Base-by-base conservation (phyloP, 805 yeast species). In the Candida andamanensis region DNA sequence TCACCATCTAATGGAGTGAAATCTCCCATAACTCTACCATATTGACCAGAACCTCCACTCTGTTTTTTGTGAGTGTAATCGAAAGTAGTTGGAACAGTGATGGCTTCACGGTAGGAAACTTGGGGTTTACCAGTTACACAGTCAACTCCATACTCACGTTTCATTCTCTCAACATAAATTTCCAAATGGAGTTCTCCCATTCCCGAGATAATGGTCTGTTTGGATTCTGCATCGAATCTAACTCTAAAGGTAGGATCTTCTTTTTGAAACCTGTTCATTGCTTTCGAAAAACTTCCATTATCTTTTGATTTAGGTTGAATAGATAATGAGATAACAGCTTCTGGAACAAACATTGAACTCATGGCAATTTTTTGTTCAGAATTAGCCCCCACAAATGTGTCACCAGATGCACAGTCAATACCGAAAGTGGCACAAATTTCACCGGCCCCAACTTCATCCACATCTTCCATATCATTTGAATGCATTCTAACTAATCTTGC, bases 1-100 rank as follows among this genome's bases (percentile, higher is more conserved):
- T 74, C 76, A 29, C 76, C 78, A 31, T 74, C 83, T 29, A 74
- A 54, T 33, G 87, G 78, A 5, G 69, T 61, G 63, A 89, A 58
- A 36, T 69, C 73, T 56, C 99, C 97, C 60, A 87, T 82, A 52
- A 90, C 96, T 67, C 89, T 80, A 62, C 95, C 98, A 56, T 79
- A 92, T 71, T 92, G 99, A 66, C 99, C 99, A 45, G 97, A 95
- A 76, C 99, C 99, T 62, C 99, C 99, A 54, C 90, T 76, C 69
- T 92, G 99, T 58, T 87, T 90, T 75, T 92, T 92, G 71, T 90
- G 97, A 17, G 95, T 82, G 66, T 81, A 86, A 58, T 92, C 97
- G 53, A 92, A 90, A 10, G 77, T 69, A 18, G 90, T 72, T 25
- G 84, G 67, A 2, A 72, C 56, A 22, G 83, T 67, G 44, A 90